A percentile compares a stretch with the other conserved stretches of the same genome.
Evolutionary conservation across 1,284 basidiomycete genomes (phyloP).

Genomic region (Sporisorium sorghi): DNA sequence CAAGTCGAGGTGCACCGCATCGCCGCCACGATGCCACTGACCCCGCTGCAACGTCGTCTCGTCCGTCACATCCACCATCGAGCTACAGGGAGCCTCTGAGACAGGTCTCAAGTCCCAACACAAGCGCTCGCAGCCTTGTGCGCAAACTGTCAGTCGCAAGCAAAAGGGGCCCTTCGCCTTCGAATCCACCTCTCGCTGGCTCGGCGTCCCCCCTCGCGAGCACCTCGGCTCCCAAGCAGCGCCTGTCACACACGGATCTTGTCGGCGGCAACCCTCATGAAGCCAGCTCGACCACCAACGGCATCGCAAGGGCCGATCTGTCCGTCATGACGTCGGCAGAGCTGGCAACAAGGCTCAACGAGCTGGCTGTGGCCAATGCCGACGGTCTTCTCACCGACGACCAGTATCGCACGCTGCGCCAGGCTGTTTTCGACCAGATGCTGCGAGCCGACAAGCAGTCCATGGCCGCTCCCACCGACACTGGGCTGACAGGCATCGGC

Average conservation of each 20-base stretch:
- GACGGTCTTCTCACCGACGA: conserved; percentile 60
- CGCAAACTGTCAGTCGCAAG: conserved; percentile 18
- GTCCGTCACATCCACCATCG: conserved; percentile 22
- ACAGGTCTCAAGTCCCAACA: neutral
- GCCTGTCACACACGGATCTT: neutral
- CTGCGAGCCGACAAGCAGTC: conserved; percentile 28
- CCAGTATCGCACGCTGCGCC: conserved; percentile 55
- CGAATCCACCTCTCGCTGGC: neutral
- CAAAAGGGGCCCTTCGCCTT: conserved; percentile 7
- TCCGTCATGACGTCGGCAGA: conserved; percentile 39
- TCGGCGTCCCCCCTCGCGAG: neutral
- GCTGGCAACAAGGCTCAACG: conserved; percentile 54
- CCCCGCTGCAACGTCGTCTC: neutral
- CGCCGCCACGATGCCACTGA: neutral
- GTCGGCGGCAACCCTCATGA: neutral
- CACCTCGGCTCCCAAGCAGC: conserved; percentile 1
- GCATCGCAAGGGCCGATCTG: conserved; percentile 10
- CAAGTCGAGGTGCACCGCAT: neutral
- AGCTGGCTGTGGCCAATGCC: conserved; percentile 60
- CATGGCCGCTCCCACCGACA: conserved; percentile 32
- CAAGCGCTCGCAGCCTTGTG: conserved; percentile 10
- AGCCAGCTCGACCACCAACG: neutral
- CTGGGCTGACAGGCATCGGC: conserved; percentile 11
- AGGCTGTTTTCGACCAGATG: conserved; percentile 57
- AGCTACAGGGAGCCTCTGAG: conserved; percentile 18